Base-by-base conservation (phyloP, 2,329 filamentous ascomycete species). In the Capronia americana region DNA sequence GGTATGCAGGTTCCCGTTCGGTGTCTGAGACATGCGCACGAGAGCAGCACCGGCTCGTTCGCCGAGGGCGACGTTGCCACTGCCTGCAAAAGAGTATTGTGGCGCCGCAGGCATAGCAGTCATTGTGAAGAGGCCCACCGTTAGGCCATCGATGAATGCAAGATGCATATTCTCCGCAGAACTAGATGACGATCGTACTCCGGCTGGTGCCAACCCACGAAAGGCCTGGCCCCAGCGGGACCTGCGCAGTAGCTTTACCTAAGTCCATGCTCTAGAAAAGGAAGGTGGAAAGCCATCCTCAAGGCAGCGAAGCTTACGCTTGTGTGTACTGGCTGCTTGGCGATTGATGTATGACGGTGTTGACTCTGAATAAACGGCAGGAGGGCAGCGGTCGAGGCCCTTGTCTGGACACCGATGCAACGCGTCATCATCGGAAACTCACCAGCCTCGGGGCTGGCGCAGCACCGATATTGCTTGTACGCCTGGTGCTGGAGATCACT, bases 291-390 rank as follows among this genome's bases (percentile, higher is more conserved):
- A 17, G 17, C 20, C 48, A 20, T 12, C 6, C 17, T 24, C 11
- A 51, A 51, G 48, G 24, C 48, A 26, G 48, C 23, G 24, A 51
- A 51, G 48, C 20, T 20, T 24, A 2, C 24, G 23, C 48, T 44
- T 30, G 38, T 10, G 2, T 14, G n/a, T 48, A 44, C 17, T 26
- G 44, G 28, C 30, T 51, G 20, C 38, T 53, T 34, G 58, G 26
- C 44, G 17, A 1, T 28, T 41, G n/a, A 59, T 59, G 57, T 26
- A 59, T 59, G 57, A 59, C 57, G 57, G 28, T 28, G 14, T 59
- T 48, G 41, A 59, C 57, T 59, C 57, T 24, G 38, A n/a, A 4
- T 28, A 14, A 46, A 32, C 20, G 23, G 57, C 44, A n/a, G 10
- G 11, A 24, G 20, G 56, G 20, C 23, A 26, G n/a, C 46, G 8